A percentile compares a stretch with the other conserved stretches of the same genome.
Conservation (phyloP, 2,329 filamentous ascomycete species). For the Niveomyces coronatus region DNA sequence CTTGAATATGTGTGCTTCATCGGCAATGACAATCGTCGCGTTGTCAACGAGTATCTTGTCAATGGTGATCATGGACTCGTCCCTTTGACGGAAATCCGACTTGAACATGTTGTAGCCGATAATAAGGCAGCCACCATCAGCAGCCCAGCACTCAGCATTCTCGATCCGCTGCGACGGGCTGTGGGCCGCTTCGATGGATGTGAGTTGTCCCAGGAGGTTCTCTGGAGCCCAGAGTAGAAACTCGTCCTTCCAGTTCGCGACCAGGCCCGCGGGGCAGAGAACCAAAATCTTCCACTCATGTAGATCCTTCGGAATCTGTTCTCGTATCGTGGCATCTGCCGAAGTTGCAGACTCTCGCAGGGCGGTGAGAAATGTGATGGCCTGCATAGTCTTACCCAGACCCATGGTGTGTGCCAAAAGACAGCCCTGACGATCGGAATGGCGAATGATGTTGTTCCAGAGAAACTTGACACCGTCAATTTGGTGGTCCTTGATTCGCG, state of each 20-base stretch:
- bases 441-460: slow-evolving; percentile 71
- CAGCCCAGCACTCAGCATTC: slow-evolving; percentile 48
- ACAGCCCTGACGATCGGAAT: slow-evolving; percentile 57
- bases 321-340: slow-evolving; percentile 39
- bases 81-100: slow-evolving; percentile 15
- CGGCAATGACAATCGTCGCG: slow-evolving; percentile 67
- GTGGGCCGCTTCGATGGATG: slow-evolving; percentile 39
- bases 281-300: slow-evolving; percentile 56
- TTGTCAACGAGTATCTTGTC: slow-evolving; percentile 42
- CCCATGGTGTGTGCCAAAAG: slow-evolving; percentile 87
- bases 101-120: slow-evolving; percentile 63
- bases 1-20: slow-evolving; percentile 78
- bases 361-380: slow-evolving; percentile 71
- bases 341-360: slow-evolving; percentile 58
- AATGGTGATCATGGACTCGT: slow-evolving; percentile 18
- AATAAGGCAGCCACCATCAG: slow-evolving; percentile 61
- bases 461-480: slow-evolving; percentile 74
- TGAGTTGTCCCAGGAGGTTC: slow-evolving; percentile 43
- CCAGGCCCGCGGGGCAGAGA: slow-evolving; percentile 62
- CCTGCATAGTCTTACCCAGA: slow-evolving; percentile 85
- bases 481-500: slow-evolving; percentile 67
- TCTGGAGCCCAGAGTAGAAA: slow-evolving; percentile 57
- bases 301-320: slow-evolving; percentile 60
- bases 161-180: slow-evolving; percentile 27
- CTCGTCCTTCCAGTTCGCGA: slow-evolving; percentile 79